Evolutionary conservation across 2,329 filamentous ascomycete species (phyloP), one percentile per base, ranked within the genome.

Genomic region (Pyrenophora teres): DNA sequence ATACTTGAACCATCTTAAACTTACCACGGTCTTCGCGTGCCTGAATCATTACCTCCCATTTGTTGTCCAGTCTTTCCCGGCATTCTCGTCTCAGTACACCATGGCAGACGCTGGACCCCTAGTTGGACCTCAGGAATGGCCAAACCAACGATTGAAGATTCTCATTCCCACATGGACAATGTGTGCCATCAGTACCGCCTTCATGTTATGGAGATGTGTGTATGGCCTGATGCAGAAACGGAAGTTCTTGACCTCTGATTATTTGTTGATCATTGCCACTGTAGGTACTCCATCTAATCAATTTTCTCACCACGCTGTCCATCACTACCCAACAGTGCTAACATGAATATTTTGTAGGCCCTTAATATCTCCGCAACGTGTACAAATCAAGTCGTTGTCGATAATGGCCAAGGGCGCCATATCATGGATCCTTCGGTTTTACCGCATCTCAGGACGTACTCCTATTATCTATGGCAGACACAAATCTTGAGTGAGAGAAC

Each of bases 241-340:
- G 39, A 65, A 49, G 31, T 65, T 67, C 42, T 56, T 67, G 56
- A 16, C 52, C 13, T 61, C 57, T 41, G 64, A 67, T 49, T 65
- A 66, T 40, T n/a, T 67, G 44, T 48, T 68, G 47, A 64, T 68
- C 48, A 56, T 65, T 32, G 62, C 65, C 31, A 53, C 55, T 47
- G 63, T 67, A 55, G 50, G 64, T 64, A 19, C 27, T 15, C 6
- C 42, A 13, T 25, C 23, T 32, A 10, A 8, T 9, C 8, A 25
- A 36, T 40, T 42, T 38, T 38, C 32, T 18, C 38, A 32, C 37
- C 40, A 48, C 31, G 16, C 15, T 53, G 12, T 12, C 15, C 3
- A 39, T 31, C 32, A 45, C 19, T 16, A 12, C 32, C 10, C 7
- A 8, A 25, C 8, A 16, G 25, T 43, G 38, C 57, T 58, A 27